Evolutionary conservation across 1,284 basidiomycete species (phyloP), one percentile per base, ranked within the genome.

Genomic region (Tylopilus sp.): DNA sequence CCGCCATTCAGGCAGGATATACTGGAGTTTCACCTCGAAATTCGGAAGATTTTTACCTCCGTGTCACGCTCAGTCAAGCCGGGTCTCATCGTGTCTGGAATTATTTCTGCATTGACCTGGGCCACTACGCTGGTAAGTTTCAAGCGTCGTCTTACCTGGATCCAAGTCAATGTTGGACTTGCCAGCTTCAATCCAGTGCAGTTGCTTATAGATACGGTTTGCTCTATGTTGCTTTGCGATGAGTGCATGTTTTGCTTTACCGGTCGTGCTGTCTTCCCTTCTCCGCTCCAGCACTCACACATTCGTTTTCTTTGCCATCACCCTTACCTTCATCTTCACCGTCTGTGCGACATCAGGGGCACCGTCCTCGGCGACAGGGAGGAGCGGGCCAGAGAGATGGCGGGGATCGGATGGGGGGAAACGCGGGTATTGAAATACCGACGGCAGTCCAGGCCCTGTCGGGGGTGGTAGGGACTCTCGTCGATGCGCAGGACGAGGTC

Each of bases 21-120:
- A 89, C 87, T 0, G 74, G 79, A 0, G 85, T 83, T 65, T 86
- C 84, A 4, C 85, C 85, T 18, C 79, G 79, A 52, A 81, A 74
- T 55, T 79, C 82, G 7, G 84, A 87, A 61, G 92, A 95, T 64
- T 94, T 93, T 67, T 89, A n/a, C 82, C 55, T 87, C 82, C 48
- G 92, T 92, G 2, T 88, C 85, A 4, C 73, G 85, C 29, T 87
- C 83, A 52, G 79, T 93, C 42, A 93, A 93, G 58, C 91, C 93
- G 2, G 93, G 92, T 7, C 74, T 97, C 36, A 93, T 96, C 51
- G 93, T 92, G 0, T 82, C 89, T 10, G 92, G 92, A 7, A 93
- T 96, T 53, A 90, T 95, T 16, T 85, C 82, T 18, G 84, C 87
- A 10, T 89, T 85, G 86, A 92, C 91, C 16, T 92, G 85, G 85